Conservation (phyloP, 78 protist species). For the Polysphondylium violaceum region DNA sequence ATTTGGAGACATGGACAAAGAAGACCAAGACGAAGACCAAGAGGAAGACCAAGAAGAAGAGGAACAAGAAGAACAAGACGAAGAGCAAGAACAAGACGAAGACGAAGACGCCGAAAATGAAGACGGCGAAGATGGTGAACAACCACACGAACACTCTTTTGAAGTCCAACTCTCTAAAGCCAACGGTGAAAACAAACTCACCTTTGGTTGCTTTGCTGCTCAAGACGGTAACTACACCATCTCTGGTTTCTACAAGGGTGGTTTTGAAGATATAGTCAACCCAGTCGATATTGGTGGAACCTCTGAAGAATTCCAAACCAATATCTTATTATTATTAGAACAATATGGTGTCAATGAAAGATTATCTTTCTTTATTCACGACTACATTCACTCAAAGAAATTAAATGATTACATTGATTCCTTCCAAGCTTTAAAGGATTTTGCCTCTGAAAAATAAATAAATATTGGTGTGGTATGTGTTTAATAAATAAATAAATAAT, state of each 20-base stretch:
- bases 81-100: constrained; percentile 18
- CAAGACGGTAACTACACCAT: constrained; percentile 65
- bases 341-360: constrained; percentile 63
- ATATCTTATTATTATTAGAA: constrained; percentile 59
- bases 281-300: constrained; percentile 75
- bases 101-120: constrained; percentile 19
- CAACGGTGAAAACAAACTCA: constrained; percentile 6
- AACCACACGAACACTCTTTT: constrained; percentile 69
- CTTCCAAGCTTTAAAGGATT: constrained; percentile 63
- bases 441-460: constrained; percentile 33
- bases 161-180: constrained; percentile 46
- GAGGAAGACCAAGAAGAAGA: constrained; percentile 47
- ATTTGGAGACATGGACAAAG: neutral
- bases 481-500: neutral
- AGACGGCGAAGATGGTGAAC: neutral
- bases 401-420: constrained; percentile 46
- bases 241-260: constrained; percentile 76
- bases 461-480: too few species aligned
- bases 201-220: constrained; percentile 75
- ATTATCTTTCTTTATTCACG: constrained; percentile 73
- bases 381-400: constrained; percentile 62
- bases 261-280: constrained; percentile 36
- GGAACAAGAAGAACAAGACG: constrained; percentile 28
- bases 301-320: constrained; percentile 65
- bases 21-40: constrained; percentile 19